Conservation (phyloP, 2,329 filamentous ascomycete species). For the Talaromyces sp. region DNA sequence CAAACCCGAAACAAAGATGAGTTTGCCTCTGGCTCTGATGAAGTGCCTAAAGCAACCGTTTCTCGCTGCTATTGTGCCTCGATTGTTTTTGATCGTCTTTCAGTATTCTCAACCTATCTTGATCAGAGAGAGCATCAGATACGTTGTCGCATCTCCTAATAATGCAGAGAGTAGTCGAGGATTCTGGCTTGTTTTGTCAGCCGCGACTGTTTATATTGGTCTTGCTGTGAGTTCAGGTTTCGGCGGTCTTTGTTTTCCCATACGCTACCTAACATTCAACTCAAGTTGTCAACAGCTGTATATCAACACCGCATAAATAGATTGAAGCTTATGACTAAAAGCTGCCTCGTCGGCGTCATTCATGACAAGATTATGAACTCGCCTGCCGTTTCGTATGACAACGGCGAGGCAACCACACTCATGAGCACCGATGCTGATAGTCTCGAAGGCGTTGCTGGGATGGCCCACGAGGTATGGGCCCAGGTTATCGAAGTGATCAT, state of each 20-base stretch:
- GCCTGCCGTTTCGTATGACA: constrained; percentile 28
- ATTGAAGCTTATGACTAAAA: constrained; percentile 40
- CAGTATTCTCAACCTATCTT: constrained; percentile 37
- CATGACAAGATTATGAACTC: constrained; percentile 40
- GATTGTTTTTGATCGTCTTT: constrained; percentile 31
- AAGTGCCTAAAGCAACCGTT: constrained; percentile 18
- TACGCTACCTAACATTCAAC: not conserved
- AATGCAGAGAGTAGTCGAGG: constrained; percentile 35
- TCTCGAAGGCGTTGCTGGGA: constrained; percentile 36
- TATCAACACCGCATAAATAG: constrained; percentile 42
- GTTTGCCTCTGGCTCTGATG: constrained; percentile 4
- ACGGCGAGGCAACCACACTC: constrained; percentile 37
- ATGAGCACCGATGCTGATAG: constrained; percentile 45
- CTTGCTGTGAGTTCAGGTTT: constrained; percentile 23
- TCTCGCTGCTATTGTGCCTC: constrained; percentile 28
- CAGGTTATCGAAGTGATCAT: constrained; percentile 42
- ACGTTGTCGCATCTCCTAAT: constrained; percentile 23
- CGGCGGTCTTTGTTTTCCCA: not conserved
- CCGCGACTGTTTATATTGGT: constrained; percentile 39
- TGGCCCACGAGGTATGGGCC: constrained; percentile 44
- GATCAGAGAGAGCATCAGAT: constrained; percentile 32
- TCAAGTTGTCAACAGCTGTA: constrained; percentile 33
- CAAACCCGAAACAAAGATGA: constrained; percentile 9
- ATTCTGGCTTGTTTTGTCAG: constrained; percentile 38
- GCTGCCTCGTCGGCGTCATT: constrained; percentile 44